Base-by-base conservation (phyloP, 495 filamentous ascomycete genomes). In the Aspergillus bridgeri region DNA sequence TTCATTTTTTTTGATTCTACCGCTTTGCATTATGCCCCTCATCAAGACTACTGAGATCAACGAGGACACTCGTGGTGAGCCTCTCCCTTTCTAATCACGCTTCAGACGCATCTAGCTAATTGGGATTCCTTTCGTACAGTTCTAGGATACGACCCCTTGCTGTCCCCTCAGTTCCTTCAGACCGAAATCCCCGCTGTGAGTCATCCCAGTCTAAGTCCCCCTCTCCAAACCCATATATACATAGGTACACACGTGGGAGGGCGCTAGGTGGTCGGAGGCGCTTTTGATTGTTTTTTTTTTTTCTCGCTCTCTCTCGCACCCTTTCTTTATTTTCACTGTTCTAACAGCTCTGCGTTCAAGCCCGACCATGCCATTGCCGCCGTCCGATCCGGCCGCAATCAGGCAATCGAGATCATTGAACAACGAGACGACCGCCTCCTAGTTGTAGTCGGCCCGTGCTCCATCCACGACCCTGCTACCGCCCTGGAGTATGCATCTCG, bases 381-480 rank as follows among this genome's bases (percentile, higher is more conserved):
- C 2, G 92, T 98, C 49, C 77, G 96, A 49, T 77, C 84, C 63
- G 94, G 92, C 61, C 90, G 94, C 55, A 83, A 81, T 61, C 90
- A 96, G 65, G 88, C 91, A 59, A 81, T 91, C 55, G 79, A 85
- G 49, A 88, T 97, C 69, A 89, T 98, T 58, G 91, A 89, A 69
- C 86, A 87, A 66, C 75, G 79, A 43, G 81, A 85, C 65, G 91
- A 96, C 78, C 90, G 92, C 49, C 88, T 98, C 6, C 84, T 98
- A 57, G 94, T 98, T 60, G 84, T 98, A 51, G 89, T 94, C 65
- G 94, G 94, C 1, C 94, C 94, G 25, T 98, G 94, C 81, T 97
- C 92, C 47, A 91, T 98, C 69, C 94, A 98, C 78, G 94, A 98
- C 73, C 94, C 94, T 2, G 84, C 79, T 21, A 85, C 84, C 11